Base-by-base conservation (phyloP, 805 yeast genomes). In the Zygosaccharomyces lentus region DNA sequence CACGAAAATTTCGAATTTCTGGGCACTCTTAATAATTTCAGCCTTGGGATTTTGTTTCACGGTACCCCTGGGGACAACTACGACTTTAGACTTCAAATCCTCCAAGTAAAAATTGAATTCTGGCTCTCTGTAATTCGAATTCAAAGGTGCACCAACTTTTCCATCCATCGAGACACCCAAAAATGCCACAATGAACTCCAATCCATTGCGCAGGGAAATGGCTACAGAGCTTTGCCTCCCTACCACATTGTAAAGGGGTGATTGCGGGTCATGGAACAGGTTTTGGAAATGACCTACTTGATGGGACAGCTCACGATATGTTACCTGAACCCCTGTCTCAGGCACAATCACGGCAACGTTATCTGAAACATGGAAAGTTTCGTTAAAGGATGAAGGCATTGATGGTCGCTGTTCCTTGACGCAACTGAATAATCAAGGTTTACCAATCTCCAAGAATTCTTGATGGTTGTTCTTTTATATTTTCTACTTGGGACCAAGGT, bases 61-160 rank as follows among this genome's bases (percentile, higher is more conserved):
- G 1, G 76, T 64, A 31, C 82, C 84, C 45, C 66, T 62, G 23
- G 84, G 80, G 8, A 82, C 84, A 48, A 82, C 65, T 24, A 83
- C 70, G 21, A 80, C 78, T 43, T 70, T 70, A 6, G 86, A 73
- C 53, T 75, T 67, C 53, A 83, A 65, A 56, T 83, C 89, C 34
- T 72, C 75, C 39, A 84, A 65, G 59, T 82, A 82, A 61, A 81
- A 80, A 55, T 78, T 80, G 58, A 81, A 78, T 63, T 83, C 90
- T 27, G 65, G 54, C 54, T 77, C 74, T 56, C 75, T 80, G 61
- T 81, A 82, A 44, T 73, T 72, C 12, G 87, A 76, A 56, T 83
- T 84, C 59, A 83, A 67, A 10, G 90, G 90, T 1, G 87, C 85
- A 16, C 84, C 84, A 37, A 82, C 69, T 53, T 76, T 69, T 1